Percentiles rank a stretch among this genome's conserved stretches.
These are phyloP conservation scores for Trichoderma lentiforme DNA, from an alignment of 2,329 filamentous ascomycete species.

Conservation along the genomic window DNA sequence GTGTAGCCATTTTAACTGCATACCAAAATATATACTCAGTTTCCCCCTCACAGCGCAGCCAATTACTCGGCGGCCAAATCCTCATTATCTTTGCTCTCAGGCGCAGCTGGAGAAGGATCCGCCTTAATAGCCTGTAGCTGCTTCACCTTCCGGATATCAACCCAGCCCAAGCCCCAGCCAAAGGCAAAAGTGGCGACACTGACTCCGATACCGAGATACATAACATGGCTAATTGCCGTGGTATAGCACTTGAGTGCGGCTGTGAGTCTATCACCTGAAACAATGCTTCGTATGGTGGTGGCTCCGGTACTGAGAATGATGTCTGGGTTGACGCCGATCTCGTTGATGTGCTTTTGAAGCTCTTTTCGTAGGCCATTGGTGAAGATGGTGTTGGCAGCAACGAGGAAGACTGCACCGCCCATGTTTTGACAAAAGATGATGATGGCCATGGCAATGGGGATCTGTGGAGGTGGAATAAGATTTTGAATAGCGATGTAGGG, in stretches of 20 bases:
- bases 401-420: slow-evolving; percentile 48
- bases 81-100: not conserved
- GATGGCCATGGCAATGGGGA: slow-evolving; percentile 44
- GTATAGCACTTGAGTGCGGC: not conserved
- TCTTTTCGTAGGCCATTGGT: not conserved
- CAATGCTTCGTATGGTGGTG: not conserved
- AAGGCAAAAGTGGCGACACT: not conserved
- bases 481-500: slow-evolving; percentile 32
- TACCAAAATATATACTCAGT: not conserved
- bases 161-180: not conserved
- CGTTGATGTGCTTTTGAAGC: not conserved
- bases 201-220: not conserved
- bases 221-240: not conserved
- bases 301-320: not conserved
- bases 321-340: not conserved
- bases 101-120: not conserved
- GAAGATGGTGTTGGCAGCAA: not conserved
- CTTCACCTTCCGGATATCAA: not conserved
- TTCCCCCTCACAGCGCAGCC: not conserved
- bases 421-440: slow-evolving; percentile 45
- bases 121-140: not conserved
- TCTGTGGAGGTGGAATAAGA: slow-evolving; percentile 40
- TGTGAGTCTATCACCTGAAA: not conserved
- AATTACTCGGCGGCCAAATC: not conserved
- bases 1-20: not conserved